phyloP scores from a whole-genome alignment of 306 rosid species.

The Nissolia schottii region DNA sequence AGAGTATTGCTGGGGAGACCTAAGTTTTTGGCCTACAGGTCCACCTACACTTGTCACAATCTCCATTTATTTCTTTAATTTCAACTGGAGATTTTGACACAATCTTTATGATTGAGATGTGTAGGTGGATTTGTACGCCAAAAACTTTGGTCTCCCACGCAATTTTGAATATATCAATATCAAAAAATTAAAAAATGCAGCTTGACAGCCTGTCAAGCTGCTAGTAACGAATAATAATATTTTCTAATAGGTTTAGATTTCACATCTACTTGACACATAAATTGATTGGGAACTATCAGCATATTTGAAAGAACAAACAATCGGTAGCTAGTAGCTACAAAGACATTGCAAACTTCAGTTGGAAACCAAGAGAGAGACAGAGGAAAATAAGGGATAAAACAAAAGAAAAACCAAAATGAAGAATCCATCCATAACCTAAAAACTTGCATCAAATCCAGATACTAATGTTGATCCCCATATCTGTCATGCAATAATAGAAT shows the following conservation, averaged over 20 bases:
- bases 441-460: constrained; percentile 11
- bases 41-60: too few relatives aligned
- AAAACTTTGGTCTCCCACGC: too few relatives aligned
- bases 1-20: too few relatives aligned
- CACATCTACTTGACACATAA: constrained; percentile 14
- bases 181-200: too few relatives aligned
- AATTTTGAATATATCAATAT: too few relatives aligned
- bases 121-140: too few relatives aligned
- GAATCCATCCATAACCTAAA: neutral
- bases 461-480: constrained; percentile 12
- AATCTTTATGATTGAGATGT: too few relatives aligned
- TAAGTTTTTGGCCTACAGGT: too few relatives aligned
- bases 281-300: neutral
- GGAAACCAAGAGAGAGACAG: neutral
- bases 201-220: too few relatives aligned
- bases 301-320: neutral
- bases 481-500: neutral
- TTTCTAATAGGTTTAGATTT: neutral
- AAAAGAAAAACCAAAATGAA: neutral
- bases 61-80: too few relatives aligned
- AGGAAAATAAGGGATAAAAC: neutral
- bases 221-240: neutral
- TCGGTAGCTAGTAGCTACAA: neutral
- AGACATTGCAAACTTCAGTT: neutral
- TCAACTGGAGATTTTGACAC: too few relatives aligned